phyloP scores from a whole-genome alignment of 768 basidiomycete species.

The Coprinopsis cinerea region DNA sequence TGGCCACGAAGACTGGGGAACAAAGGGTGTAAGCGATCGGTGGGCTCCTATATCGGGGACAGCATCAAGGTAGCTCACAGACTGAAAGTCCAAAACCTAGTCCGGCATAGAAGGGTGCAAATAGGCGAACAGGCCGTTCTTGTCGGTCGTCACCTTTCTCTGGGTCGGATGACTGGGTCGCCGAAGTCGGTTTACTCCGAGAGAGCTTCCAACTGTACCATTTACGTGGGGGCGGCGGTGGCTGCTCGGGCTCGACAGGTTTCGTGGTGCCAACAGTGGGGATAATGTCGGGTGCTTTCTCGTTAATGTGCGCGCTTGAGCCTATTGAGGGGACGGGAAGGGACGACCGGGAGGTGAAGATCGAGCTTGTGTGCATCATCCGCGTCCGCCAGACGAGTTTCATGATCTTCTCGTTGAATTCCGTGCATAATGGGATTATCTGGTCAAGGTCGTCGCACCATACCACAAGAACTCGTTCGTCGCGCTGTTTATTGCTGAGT shows the following conservation, averaged over 20 bases:
- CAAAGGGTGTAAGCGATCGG: conserved; percentile 5
- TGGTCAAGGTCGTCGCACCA: conserved; percentile 83
- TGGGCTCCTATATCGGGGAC: neutral
- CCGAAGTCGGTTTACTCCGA: conserved; percentile 24
- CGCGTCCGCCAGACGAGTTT: conserved; percentile 51
- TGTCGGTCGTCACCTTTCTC: conserved; percentile 42
- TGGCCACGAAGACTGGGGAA: conserved; percentile 58
- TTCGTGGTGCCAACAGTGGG: conserved; percentile 27
- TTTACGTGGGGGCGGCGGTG: conserved; percentile 19
- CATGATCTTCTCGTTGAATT: conserved; percentile 67
- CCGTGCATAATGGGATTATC: conserved; percentile 67
- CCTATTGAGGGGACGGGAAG: conserved; percentile 40
- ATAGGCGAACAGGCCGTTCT: conserved; percentile 48
- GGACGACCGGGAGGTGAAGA: conserved; percentile 34
- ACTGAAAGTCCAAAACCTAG: conserved; percentile 57
- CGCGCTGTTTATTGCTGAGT: conserved; percentile 44
- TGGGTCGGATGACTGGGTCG: conserved; percentile 30
- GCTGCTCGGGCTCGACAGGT: conserved; percentile 23
- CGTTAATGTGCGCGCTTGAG: conserved; percentile 52
- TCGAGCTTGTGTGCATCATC: conserved; percentile 29
- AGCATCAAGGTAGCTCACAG: conserved; percentile 38
- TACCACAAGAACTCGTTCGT: conserved; percentile 75
- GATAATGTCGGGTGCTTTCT: conserved; percentile 41
- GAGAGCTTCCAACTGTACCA: conserved; percentile 46
- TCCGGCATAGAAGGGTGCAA: conserved; percentile 73